A percentile compares a stretch with the other conserved stretches of the same genome.
Evolutionary conservation across 768 basidiomycete species (phyloP).

Genomic region (Flagelloscypha sp.): DNA sequence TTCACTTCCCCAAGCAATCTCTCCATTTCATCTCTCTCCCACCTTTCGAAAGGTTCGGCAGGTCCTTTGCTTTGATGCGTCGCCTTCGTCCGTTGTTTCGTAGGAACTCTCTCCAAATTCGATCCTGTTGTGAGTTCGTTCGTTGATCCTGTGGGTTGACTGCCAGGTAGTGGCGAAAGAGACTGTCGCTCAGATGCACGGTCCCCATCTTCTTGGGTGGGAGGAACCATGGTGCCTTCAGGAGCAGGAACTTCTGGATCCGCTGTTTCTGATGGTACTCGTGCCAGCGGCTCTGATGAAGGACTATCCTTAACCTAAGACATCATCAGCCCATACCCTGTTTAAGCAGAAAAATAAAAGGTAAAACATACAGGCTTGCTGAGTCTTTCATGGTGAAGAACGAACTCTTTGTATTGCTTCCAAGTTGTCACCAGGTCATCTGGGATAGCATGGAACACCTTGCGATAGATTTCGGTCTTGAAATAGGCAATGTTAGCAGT

Average conservation of each 20-base stretch:
- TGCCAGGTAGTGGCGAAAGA: too few relatives aligned
- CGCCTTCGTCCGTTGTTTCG: too few relatives aligned
- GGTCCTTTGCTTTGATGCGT: too few relatives aligned
- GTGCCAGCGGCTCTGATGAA: constrained; percentile 38
- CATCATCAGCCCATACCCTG: constrained; percentile 8
- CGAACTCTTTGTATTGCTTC: constrained; percentile 90
- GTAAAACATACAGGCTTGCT: constrained; percentile 49
- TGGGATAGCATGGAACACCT: constrained; percentile 89
- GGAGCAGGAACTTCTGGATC: constrained; percentile 26
- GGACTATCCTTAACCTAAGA: constrained; percentile 35
- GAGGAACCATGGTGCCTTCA: too few relatives aligned
- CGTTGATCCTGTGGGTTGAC: too few relatives aligned
- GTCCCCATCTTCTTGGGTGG: too few relatives aligned
- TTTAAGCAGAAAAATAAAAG: neutral
- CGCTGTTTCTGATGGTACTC: constrained; percentile 50
- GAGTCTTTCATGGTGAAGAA: constrained; percentile 65
- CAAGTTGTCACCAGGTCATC: constrained; percentile 91
- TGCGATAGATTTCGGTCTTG: constrained; percentile 92
- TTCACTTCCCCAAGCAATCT: constrained; percentile 61
- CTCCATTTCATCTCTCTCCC: constrained; percentile 90
- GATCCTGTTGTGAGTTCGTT: too few relatives aligned
- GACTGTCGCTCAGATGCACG: too few relatives aligned
- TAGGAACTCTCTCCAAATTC: too few relatives aligned
- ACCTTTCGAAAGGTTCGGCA: constrained; percentile 67
- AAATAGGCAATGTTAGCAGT: constrained; percentile 8